phyloP scores from a whole-genome alignment of 257 asterid genomes.

The Solanum tarijense region DNA sequence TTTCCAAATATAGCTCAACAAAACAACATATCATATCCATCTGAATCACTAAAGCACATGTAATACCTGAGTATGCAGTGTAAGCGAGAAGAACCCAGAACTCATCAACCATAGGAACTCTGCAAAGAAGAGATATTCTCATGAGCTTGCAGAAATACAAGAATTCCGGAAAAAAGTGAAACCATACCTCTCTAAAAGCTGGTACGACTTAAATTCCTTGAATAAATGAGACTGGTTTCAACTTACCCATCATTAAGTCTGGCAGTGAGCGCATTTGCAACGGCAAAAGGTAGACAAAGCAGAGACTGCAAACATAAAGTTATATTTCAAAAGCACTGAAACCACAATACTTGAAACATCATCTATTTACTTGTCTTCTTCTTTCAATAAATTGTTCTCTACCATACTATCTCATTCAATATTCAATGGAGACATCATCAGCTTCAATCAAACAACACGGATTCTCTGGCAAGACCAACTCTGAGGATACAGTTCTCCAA shows the following conservation, averaged over 20 bases:
- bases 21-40: neutral
- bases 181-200: neutral
- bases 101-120: conserved; percentile 81
- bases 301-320: conserved; percentile 45
- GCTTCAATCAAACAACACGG: neutral
- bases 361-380: neutral
- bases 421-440: neutral
- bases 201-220: neutral
- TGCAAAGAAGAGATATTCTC: conserved; percentile 26
- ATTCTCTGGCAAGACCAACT: neutral
- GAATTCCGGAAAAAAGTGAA: neutral
- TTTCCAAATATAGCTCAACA: neutral
- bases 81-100: conserved; percentile 76
- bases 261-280: conserved; percentile 91
- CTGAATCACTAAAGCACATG: neutral
- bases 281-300: conserved; percentile 80
- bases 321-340: neutral
- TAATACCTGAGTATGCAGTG: conserved; percentile 48
- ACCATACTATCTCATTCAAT: neutral
- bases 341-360: neutral
- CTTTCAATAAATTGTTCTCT: neutral
- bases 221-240: neutral
- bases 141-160: neutral
- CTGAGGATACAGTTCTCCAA: neutral
- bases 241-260: conserved; percentile 81